Evolutionary conservation across 148 eudicot species (phyloP).

Genomic region (Fagopyrum tataricum): DNA sequence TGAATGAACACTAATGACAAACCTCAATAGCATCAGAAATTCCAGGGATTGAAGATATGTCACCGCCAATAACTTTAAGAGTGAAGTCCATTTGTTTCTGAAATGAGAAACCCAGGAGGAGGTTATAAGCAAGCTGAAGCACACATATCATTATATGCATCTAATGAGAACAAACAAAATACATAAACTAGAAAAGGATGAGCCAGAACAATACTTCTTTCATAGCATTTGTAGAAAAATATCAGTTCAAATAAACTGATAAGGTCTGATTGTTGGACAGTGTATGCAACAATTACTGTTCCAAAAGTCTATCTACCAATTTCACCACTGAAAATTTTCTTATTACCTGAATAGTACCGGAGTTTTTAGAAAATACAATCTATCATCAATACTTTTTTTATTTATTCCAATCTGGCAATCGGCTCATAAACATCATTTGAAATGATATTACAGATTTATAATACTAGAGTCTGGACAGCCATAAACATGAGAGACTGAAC

Average conservation of each 20-base stretch:
- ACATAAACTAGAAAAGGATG: not conserved
- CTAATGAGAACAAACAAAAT: not conserved
- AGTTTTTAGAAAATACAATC: no score
- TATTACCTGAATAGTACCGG: no score
- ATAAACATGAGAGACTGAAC: no score
- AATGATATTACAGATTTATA: no score
- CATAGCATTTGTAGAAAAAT: not conserved
- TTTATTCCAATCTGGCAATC: no score
- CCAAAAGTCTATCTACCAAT: no score
- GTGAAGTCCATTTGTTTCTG: slow-evolving; percentile 95
- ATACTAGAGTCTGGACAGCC: no score
- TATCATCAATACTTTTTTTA: no score
- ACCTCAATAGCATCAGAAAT: slow-evolving; percentile 95
- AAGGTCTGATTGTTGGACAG: not conserved
- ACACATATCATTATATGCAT: not conserved
- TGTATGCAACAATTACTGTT: no score
- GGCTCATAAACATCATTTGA: no score
- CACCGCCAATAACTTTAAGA: slow-evolving; percentile 93
- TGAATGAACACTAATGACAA: slow-evolving; percentile 31
- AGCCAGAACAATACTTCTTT: not conserved
- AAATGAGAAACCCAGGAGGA: slow-evolving; percentile 17
- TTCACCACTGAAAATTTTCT: no score
- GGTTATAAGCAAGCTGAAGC: not conserved
- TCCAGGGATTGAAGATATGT: slow-evolving; percentile 88
- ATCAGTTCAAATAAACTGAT: not conserved